Evolutionary conservation across 441 rosid species (phyloP).

Genomic region (Mallotus japonicus): DNA sequence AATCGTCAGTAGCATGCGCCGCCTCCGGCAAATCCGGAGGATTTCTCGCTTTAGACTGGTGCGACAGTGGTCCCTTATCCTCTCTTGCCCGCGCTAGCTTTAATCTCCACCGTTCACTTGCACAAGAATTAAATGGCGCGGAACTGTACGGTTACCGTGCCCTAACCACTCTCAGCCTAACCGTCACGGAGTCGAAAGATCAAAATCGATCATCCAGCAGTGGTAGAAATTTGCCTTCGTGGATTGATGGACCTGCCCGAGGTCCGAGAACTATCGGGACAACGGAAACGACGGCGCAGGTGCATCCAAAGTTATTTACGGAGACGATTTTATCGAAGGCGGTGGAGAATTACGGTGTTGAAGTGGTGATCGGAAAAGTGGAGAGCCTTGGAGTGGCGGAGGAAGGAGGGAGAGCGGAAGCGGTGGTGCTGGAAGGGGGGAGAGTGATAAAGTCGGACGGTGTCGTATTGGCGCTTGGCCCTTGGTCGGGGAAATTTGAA

Average conservation of each 20-base stretch:
- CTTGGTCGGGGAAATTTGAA: slow-evolving; percentile 73
- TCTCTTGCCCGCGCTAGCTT: slow-evolving; percentile 79
- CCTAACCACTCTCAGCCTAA: slow-evolving; percentile 57
- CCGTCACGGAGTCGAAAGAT: slow-evolving; percentile 46
- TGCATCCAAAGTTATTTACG: slow-evolving; percentile 77
- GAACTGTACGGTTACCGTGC: slow-evolving; percentile 72
- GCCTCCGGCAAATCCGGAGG: slow-evolving; percentile 91
- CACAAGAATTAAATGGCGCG: slow-evolving; percentile 63
- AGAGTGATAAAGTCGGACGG: slow-evolving; percentile 54
- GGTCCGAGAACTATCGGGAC: slow-evolving; percentile 54
- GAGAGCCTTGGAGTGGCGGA: slow-evolving; percentile 5
- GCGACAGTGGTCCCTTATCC: slow-evolving; percentile 59
- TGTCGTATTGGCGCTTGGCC: slow-evolving; percentile 74
- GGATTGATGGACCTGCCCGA: slow-evolving; percentile 70
- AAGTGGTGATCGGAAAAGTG: slow-evolving; percentile 35
- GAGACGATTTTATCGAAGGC: slow-evolving; percentile 50
- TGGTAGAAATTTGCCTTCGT: slow-evolving; percentile 36
- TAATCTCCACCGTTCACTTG: slow-evolving; percentile 71
- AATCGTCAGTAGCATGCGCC: slow-evolving; percentile 74
- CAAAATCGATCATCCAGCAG: not conserved
- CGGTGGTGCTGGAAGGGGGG: slow-evolving; percentile 60
- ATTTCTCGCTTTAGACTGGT: slow-evolving; percentile 85
- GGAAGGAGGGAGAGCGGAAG: slow-evolving; percentile 41
- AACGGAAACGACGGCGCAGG: slow-evolving; percentile 66
- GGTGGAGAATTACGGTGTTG: slow-evolving; percentile 49